Conservation (phyloP, 108 stramenopile genomes). For the Pseudonitzschia pungens region DNA sequence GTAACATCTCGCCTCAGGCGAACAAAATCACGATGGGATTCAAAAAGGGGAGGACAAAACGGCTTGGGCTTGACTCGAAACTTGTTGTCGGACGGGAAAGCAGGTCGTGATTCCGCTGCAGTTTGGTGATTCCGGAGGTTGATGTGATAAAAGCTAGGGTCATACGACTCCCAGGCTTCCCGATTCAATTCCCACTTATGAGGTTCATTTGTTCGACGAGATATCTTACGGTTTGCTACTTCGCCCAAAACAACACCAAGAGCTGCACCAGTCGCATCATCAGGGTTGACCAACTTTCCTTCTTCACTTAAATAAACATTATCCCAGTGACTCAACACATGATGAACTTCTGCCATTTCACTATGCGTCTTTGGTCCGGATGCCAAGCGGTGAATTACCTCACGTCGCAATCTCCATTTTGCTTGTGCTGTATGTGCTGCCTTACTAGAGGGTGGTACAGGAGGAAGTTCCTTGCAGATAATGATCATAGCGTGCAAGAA, state of each 20-base stretch:
- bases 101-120: constrained; percentile 72
- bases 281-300: constrained; percentile 67
- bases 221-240: constrained; percentile 64
- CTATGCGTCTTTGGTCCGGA: constrained; percentile 81
- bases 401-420: constrained; percentile 64
- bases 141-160: constrained; percentile 81
- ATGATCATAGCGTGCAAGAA: constrained; percentile 69
- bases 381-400: constrained; percentile 77
- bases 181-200: constrained; percentile 74
- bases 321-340: constrained; percentile 64
- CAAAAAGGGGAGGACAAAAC: constrained; percentile 59
- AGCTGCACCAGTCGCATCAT: constrained; percentile 83
- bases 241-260: constrained; percentile 69
- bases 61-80: constrained; percentile 44
- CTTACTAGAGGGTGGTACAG: constrained; percentile 44
- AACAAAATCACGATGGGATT: constrained; percentile 56
- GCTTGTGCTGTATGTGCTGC: constrained; percentile 63
- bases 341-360: constrained; percentile 77
- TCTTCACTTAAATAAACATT: constrained; percentile 58
- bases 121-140: constrained; percentile 65
- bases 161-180: constrained; percentile 73
- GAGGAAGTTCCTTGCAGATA: constrained; percentile 71
- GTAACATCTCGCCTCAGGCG: constrained; percentile 72
- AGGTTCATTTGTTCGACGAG: constrained; percentile 57
- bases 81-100: constrained; percentile 34